Evolutionary conservation across 1,284 basidiomycete genomes (phyloP), one percentile per base, ranked within the genome.

Genomic region (Marasmius oreades): DNA sequence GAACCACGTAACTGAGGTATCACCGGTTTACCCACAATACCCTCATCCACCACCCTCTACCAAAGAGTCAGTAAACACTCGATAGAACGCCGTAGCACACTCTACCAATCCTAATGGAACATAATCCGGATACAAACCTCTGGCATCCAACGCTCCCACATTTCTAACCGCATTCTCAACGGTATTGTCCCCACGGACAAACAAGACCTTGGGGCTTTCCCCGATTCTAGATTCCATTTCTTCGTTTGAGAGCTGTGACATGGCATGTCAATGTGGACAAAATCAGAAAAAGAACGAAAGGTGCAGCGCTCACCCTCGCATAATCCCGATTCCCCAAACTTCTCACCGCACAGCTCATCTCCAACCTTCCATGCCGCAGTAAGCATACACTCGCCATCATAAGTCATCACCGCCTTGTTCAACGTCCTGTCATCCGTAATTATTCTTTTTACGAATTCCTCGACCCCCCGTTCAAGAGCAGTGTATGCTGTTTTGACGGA

Each of bases 301-400:
- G 28, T 20, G 14, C 6, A 24, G n/a, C 12, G 47, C 33, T 23
- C 33, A 51, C 47, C 24, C 20, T 55, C 5, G 31, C 14, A 42
- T 51, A 55, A 26, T 51, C 54, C n/a, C n/a, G n/a, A n/a, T n/a
- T n/a, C n/a, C 16, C 18, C 24, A n/a, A 55, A 55, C 48, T 47
- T 48, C 45, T 55, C 53, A 34, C 53, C 53, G 24, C 45, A 47
- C 23, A 55, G 28, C 22, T 48, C 34, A n/a, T 11, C 24, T 12
- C 22, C 53, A 14, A 55, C 10, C n/a, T 26, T 24, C 53, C 53
- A 55, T 18, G 43, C 54, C 28, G 51, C 54, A 6, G 24, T 36
- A 37, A 43, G 54, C 18, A 47, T 55, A 23, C 18, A n/a, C 24
- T 55, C 54, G 14, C 48, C 54, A 16, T 51, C 54, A 18, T 42